Conservation (phyloP, 108 stramenopile species). For the Pseudonitzschia pungens region DNA sequence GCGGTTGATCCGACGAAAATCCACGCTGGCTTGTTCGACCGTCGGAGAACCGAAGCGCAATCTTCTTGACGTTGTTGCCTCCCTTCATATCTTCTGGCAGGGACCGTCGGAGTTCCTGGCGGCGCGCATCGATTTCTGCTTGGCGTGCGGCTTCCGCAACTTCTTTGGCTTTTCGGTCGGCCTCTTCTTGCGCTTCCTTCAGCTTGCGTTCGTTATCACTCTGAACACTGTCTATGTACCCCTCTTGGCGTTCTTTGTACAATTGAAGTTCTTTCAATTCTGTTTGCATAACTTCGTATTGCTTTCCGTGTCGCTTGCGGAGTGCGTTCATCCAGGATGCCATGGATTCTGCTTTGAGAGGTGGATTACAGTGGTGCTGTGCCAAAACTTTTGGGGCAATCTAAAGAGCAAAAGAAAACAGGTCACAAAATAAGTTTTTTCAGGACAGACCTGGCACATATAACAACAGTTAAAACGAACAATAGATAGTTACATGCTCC, state of each 20-base stretch:
- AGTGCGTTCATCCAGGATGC: constrained; percentile 63
- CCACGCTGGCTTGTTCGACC: constrained; percentile 47
- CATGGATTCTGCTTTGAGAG: constrained; percentile 54
- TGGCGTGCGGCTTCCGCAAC: constrained; percentile 37
- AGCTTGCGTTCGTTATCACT: constrained; percentile 53
- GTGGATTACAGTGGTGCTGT: constrained; percentile 83
- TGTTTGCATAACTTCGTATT: constrained; percentile 61
- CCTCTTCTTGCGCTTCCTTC: constrained; percentile 40
- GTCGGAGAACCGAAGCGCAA: constrained; percentile 69
- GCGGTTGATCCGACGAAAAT: constrained; percentile 47
- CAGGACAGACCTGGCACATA: background rate
- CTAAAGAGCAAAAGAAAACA: background rate
- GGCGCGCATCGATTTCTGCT: constrained; percentile 43
- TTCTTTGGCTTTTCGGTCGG: constrained; percentile 34
- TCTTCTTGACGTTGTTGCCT: constrained; percentile 51
- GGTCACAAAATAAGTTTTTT: background rate
- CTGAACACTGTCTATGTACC: constrained; percentile 51
- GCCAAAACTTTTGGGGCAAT: constrained; percentile 42
- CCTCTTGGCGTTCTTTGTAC: constrained; percentile 59
- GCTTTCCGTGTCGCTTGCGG: constrained; percentile 68
- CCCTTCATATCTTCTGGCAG: constrained; percentile 57
- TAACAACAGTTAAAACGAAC: background rate
- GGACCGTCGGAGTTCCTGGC: constrained; percentile 44
- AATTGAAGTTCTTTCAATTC: constrained; percentile 46
- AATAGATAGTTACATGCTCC: background rate